Conservation (phyloP, 495 filamentous ascomycete species). For the Pyrenula aspistea region DNA sequence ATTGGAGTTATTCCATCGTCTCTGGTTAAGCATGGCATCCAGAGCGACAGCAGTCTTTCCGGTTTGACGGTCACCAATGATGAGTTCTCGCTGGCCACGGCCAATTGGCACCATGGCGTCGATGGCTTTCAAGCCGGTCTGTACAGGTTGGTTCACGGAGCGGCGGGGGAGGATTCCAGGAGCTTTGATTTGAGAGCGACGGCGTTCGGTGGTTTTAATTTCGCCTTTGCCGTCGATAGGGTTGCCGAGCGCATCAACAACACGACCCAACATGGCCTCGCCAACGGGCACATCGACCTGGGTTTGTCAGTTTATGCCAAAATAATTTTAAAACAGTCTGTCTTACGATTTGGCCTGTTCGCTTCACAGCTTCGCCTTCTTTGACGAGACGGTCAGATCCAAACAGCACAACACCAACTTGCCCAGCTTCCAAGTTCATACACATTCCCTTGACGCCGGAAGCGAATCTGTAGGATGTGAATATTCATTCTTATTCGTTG, state of each 20-base stretch:
- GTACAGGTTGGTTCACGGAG: conserved; percentile 96
- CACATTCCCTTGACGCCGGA: conserved; percentile 99
- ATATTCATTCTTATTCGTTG: conserved; percentile 20
- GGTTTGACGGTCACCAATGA: conserved; percentile 99
- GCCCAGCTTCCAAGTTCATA: conserved; percentile 99
- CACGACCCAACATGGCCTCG: conserved; percentile 85
- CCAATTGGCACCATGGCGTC: conserved; percentile 99
- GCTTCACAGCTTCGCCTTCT: conserved; percentile 99
- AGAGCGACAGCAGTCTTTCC: conserved; percentile 99
- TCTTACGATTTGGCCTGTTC: conserved; percentile 92
- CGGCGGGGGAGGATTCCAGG: conserved; percentile 93
- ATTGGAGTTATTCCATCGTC: conserved; percentile 81
- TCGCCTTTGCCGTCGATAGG: conserved; percentile 99
- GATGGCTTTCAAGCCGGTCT: conserved; percentile 98
- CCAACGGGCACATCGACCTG: conserved; percentile 97
- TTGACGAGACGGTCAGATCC: conserved; percentile 99
- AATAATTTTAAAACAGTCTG: conserved; percentile 5
- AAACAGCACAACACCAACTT: conserved; percentile 99
- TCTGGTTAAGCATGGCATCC: conserved; percentile 97
- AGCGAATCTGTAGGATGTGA: conserved; percentile 62
- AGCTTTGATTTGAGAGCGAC: conserved; percentile 97
- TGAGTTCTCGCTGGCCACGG: conserved; percentile 99
- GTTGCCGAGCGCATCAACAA: conserved; percentile 95
- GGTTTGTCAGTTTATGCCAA: conserved; percentile 16
- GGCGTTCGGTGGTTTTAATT: conserved; percentile 78